Percentiles rank a stretch among this genome's conserved stretches.
phyloP scores from a whole-genome alignment of 148 eudicot species.

The Camellia sinensis region DNA sequence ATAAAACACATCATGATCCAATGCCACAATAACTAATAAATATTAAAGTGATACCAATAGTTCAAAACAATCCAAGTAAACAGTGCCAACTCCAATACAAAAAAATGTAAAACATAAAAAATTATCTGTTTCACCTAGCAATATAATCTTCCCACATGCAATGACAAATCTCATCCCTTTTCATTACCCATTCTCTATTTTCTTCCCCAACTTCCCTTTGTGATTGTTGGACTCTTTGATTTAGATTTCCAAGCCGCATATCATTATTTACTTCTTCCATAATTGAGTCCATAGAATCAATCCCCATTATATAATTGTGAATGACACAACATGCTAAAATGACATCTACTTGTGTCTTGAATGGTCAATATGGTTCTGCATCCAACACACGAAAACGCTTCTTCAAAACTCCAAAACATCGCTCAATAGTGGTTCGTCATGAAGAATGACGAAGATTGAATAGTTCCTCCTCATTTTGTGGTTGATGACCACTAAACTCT shows the following conservation, averaged over 20 bases:
- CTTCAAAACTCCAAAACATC: constrained; percentile 3
- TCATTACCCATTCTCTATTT: neutral
- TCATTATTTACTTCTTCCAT: too few relatives aligned
- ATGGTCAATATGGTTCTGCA: constrained; percentile 3
- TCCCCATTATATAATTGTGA: neutral
- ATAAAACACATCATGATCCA: too few relatives aligned
- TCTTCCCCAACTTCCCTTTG: neutral
- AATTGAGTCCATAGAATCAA: neutral
- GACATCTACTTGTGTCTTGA: neutral
- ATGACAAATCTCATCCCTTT: neutral
- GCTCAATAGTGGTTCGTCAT: neutral
- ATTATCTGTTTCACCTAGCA: too few relatives aligned
- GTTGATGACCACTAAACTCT: neutral
- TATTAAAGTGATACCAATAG: too few relatives aligned
- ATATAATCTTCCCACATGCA: neutral
- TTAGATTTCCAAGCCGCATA: neutral
- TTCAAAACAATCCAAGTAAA: too few relatives aligned
- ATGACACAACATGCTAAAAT: constrained; percentile 9
- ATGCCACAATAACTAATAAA: too few relatives aligned
- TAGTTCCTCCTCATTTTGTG: neutral
- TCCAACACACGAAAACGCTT: constrained; percentile 10
- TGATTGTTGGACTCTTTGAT: neutral
- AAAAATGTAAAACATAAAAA: too few relatives aligned
- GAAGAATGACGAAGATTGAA: constrained; percentile 5
- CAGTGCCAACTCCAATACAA: too few relatives aligned